Evolutionary conservation across 2,329 filamentous ascomycete genomes (phyloP).

Genomic region (Fusarium newnesense): DNA sequence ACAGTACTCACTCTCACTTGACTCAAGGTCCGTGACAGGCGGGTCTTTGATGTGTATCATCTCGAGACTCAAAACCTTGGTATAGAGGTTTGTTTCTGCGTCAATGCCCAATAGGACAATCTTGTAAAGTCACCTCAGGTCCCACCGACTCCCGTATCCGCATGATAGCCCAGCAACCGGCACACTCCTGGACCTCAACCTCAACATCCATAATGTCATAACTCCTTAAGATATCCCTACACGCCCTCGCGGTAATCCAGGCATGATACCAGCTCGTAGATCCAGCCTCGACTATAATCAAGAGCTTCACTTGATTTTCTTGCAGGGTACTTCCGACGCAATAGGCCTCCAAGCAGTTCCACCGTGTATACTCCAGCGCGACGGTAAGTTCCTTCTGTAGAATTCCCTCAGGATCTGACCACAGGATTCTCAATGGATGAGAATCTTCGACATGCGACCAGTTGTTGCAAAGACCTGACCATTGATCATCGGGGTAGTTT

Average conservation of each 20-base stretch:
- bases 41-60: background rate
- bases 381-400: background rate
- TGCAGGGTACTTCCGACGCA: background rate
- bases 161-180: background rate
- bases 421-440: background rate
- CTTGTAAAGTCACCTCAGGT: background rate
- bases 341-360: background rate
- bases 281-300: background rate
- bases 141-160: background rate
- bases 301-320: background rate
- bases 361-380: background rate
- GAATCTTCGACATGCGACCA: background rate
- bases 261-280: background rate
- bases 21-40: background rate
- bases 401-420: background rate
- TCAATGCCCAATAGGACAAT: background rate
- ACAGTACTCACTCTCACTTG: rapidly evolving
- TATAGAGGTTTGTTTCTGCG: background rate
- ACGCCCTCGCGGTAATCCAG: background rate
- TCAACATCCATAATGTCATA: background rate
- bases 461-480: background rate
- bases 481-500: background rate
- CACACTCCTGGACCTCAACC: background rate
- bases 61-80: background rate
- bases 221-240: background rate